A percentile compares a stretch with the other conserved stretches of the same genome.
phyloP scores from a whole-genome alignment of 2,329 filamentous ascomycete species.

The Tolypocladium nubicola region DNA sequence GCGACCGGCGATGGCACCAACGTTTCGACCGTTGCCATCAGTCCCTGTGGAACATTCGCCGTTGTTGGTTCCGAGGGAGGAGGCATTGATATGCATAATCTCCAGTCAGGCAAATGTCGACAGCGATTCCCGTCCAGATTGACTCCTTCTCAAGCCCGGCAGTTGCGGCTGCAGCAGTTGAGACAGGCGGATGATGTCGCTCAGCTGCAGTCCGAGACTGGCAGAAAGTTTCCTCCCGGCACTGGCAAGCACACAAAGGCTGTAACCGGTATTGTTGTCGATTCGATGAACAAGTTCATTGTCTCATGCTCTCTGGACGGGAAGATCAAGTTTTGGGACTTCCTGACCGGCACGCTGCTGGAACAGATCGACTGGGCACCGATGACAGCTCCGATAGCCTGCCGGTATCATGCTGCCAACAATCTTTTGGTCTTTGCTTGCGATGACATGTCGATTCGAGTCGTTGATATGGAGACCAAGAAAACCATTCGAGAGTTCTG shows the following conservation, averaged over 20 bases:
- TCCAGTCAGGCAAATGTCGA: constrained; percentile 84
- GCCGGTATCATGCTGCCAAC: constrained; percentile 72
- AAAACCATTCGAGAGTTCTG: constrained; percentile 89
- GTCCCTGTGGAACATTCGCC: constrained; percentile 87
- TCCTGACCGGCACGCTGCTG: constrained; percentile 67
- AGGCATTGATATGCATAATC: constrained; percentile 87
- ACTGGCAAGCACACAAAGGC: constrained; percentile 69
- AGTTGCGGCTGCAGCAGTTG: constrained; percentile 56
- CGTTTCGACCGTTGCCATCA: constrained; percentile 80
- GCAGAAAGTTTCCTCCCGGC: constrained; percentile 33
- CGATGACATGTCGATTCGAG: constrained; percentile 75
- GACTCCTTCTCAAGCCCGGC: constrained; percentile 67
- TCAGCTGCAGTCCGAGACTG: constrained; percentile 37
- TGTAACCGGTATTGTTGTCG: constrained; percentile 78
- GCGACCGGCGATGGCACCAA: constrained; percentile 74
- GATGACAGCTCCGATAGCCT: constrained; percentile 63
- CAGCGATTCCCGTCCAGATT: constrained; percentile 76
- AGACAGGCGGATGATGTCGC: constrained; percentile 47
- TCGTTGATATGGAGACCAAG: constrained; percentile 84
- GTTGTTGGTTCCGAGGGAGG: constrained; percentile 77
- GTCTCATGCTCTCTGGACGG: constrained; percentile 85
- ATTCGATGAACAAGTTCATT: constrained; percentile 77
- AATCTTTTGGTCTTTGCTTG: constrained; percentile 84
- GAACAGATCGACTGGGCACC: constrained; percentile 74
- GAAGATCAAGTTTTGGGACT: constrained; percentile 96